These are phyloP conservation scores for Jacaranda copaia DNA, from an alignment of 257 asterid species.

Conservation along the genomic window DNA sequence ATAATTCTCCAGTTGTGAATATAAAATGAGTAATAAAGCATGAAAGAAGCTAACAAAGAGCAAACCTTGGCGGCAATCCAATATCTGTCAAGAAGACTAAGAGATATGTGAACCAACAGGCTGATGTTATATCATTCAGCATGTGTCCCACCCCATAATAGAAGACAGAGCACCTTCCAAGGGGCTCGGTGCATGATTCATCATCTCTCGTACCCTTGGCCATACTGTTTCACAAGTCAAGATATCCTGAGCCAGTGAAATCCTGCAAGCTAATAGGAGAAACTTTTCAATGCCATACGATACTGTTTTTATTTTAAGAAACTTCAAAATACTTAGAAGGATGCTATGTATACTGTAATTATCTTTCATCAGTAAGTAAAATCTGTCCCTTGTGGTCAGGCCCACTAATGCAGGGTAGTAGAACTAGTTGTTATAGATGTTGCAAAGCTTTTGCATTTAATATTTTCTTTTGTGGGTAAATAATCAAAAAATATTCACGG, in stretches of 20 bases:
- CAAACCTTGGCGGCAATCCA: constrained; percentile 87
- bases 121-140: constrained; percentile 93
- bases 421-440: too few species aligned
- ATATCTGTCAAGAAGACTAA: constrained; percentile 85
- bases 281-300: neutral
- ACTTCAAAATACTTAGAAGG: neutral
- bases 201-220: constrained; percentile 50
- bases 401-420: neutral
- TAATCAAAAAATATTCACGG: too few species aligned
- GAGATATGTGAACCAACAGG: constrained; percentile 97
- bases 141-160: constrained; percentile 92
- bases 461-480: too few species aligned
- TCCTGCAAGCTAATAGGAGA: constrained; percentile 42
- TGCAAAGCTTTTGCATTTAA: too few species aligned
- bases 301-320: too few species aligned
- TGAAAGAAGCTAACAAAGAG: constrained; percentile 10
- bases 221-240: constrained; percentile 44
- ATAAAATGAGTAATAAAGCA: constrained; percentile 13
- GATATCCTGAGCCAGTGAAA: constrained; percentile 10
- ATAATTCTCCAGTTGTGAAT: neutral
- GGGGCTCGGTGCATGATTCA: constrained; percentile 49
- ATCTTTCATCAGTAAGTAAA: neutral
- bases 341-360: neutral
- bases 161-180: constrained; percentile 66
- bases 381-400: neutral